A percentile compares a stretch with the other conserved stretches of the same genome.
phyloP scores from a whole-genome alignment of 2,329 filamentous ascomycete genomes.

The Cercospora sp. region DNA sequence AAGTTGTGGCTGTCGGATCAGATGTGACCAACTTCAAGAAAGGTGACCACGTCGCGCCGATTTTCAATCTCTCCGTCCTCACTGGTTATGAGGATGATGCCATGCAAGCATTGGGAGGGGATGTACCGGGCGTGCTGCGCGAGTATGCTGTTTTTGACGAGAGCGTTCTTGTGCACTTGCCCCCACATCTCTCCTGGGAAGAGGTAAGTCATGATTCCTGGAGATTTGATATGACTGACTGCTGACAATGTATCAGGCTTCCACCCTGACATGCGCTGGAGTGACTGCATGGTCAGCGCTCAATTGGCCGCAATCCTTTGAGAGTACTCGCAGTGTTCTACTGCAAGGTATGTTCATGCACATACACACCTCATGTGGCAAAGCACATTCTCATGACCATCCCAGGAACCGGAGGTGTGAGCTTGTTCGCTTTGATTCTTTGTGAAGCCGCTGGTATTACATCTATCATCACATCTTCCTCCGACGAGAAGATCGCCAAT shows the following conservation, averaged over 20 bases:
- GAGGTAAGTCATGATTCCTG: conserved; percentile 46
- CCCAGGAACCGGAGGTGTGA: not conserved
- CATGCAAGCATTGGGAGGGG: conserved; percentile 46
- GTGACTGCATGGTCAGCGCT: not conserved
- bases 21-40: conserved; percentile 25
- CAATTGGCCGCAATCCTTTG: not conserved
- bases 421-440: not conserved
- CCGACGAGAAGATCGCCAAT: not conserved
- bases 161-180: conserved; percentile 54
- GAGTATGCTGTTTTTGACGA: conserved; percentile 58
- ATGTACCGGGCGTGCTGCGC: not conserved
- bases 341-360: not conserved
- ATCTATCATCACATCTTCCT: not conserved
- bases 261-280: not conserved
- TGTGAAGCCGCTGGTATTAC: not conserved
- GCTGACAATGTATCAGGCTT: not conserved
- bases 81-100: conserved; percentile 60
- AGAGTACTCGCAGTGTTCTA: not conserved
- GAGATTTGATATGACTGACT: not conserved
- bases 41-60: conserved; percentile 32
- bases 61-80: conserved; percentile 47
- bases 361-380: too few species aligned
- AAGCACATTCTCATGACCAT: not conserved
- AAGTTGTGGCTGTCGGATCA: conserved; percentile 27
- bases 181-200: conserved; percentile 57